Percentiles rank a stretch among this genome's conserved stretches.
These are phyloP conservation scores for Cutaneotrichosporon mucoides DNA, from an alignment of 1,284 basidiomycete genomes.

Conservation along the genomic window DNA sequence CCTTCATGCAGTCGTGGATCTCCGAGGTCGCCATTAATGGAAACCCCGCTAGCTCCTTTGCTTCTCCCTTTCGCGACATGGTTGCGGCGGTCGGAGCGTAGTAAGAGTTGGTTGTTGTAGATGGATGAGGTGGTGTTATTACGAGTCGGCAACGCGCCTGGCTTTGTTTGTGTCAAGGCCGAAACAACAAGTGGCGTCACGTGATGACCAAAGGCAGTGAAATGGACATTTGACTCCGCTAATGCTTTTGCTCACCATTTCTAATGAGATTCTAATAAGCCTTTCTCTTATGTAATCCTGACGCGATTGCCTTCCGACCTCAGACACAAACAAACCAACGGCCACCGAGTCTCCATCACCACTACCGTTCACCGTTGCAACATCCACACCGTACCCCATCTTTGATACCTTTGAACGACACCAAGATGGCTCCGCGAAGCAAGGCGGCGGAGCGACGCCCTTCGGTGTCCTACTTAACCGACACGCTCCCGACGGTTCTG, in stretches of 20 bases:
- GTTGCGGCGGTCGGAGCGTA: background rate
- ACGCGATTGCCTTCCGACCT: slow-evolving; percentile 8
- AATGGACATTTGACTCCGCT: slow-evolving; percentile 1
- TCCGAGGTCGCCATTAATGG: slow-evolving; percentile 30
- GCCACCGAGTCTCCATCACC: background rate
- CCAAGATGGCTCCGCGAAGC: slow-evolving; percentile 18
- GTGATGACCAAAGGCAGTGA: background rate
- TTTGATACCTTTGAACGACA: background rate
- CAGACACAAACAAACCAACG: slow-evolving; percentile 8
- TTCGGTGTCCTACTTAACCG: slow-evolving; percentile 34
- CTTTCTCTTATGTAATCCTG: background rate
- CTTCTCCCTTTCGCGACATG: slow-evolving; percentile 20
- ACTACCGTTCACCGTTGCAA: no score
- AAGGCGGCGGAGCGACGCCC: slow-evolving; percentile 9
- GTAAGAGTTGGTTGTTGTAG: background rate
- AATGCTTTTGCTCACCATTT: background rate
- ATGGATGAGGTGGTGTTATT: background rate
- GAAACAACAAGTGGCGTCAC: background rate
- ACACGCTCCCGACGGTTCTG: slow-evolving; percentile 45
- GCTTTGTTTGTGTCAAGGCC: slow-evolving; percentile 4
- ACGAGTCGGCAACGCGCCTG: background rate
- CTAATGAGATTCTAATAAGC: background rate
- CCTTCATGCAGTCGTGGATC: slow-evolving; percentile 34
- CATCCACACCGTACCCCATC: background rate
- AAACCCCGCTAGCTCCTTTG: slow-evolving; percentile 25